phyloP scores from a whole-genome alignment of 2,329 filamentous ascomycete species.

The Penicillium psychrosexuale region DNA sequence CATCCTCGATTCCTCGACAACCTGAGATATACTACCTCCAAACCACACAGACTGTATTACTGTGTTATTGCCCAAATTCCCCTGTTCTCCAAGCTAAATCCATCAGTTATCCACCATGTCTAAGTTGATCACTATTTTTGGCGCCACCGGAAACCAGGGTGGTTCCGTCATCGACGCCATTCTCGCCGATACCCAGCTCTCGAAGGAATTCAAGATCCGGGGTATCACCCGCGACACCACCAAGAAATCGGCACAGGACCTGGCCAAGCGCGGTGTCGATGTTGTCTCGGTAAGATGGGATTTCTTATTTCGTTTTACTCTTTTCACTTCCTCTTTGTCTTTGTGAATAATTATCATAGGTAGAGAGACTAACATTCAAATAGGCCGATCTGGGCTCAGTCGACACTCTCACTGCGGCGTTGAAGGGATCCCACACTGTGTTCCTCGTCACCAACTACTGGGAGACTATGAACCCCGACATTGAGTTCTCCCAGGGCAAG shows the following conservation, averaged over 20 bases:
- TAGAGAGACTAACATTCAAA: background rate
- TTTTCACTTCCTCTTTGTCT: background rate
- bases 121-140: slow-evolving; percentile 33
- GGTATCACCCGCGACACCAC: slow-evolving; percentile 50
- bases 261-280: slow-evolving; percentile 33
- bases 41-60: background rate
- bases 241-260: slow-evolving; percentile 29
- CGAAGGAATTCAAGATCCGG: slow-evolving; percentile 48
- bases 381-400: background rate
- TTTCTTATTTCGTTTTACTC: background rate
- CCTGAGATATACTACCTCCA: background rate
- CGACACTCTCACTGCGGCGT: slow-evolving; percentile 3
- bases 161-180: slow-evolving; percentile 26
- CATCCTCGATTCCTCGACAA: background rate
- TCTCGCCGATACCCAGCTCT: slow-evolving; percentile 46
- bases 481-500: slow-evolving; percentile 11
- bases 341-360: background rate
- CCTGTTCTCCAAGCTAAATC: background rate
- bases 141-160: slow-evolving; percentile 21
- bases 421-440: slow-evolving; percentile 12
- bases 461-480: slow-evolving; percentile 5
- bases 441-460: slow-evolving; percentile 17
- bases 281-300: slow-evolving; percentile 28
- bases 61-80: background rate
- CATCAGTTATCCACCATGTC: background rate